A percentile compares a stretch with the other conserved stretches of the same genome.
phyloP scores from a whole-genome alignment of 2,329 filamentous ascomycete species.

The Colletotrichum liaoningense region DNA sequence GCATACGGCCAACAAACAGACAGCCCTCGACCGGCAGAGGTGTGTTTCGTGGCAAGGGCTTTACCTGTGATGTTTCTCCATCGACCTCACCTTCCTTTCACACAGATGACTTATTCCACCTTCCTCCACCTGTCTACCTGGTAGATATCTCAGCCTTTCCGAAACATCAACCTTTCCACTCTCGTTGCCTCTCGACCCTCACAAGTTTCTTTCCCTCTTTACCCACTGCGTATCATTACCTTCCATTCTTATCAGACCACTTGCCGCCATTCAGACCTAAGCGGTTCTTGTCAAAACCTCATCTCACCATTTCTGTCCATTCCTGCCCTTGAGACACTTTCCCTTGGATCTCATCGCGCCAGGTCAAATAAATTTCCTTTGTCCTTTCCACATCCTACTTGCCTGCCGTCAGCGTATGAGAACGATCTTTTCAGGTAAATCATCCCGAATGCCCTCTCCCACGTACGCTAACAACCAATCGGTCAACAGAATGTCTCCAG shows the following conservation, averaged over 20 bases:
- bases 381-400: neutral
- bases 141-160: neutral
- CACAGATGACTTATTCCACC: neutral
- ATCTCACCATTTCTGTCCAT: neutral
- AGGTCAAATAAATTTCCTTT: neutral
- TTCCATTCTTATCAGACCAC: neutral
- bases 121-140: neutral
- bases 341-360: neutral
- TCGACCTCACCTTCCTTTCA: neutral
- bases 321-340: neutral
- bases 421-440: neutral
- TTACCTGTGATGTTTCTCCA: neutral
- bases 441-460: neutral
- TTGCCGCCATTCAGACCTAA: neutral
- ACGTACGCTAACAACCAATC: neutral
- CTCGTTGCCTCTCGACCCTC: neutral
- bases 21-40: neutral
- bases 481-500: neutral
- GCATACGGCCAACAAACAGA: neutral
- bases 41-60: neutral
- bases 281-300: neutral
- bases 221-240: neutral
- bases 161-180: no score
- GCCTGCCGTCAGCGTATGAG: neutral
- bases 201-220: neutral